These are phyloP conservation scores for Dothiorella sarmentorum DNA, from an alignment of 2,329 filamentous ascomycete species.

Conservation along the genomic window DNA sequence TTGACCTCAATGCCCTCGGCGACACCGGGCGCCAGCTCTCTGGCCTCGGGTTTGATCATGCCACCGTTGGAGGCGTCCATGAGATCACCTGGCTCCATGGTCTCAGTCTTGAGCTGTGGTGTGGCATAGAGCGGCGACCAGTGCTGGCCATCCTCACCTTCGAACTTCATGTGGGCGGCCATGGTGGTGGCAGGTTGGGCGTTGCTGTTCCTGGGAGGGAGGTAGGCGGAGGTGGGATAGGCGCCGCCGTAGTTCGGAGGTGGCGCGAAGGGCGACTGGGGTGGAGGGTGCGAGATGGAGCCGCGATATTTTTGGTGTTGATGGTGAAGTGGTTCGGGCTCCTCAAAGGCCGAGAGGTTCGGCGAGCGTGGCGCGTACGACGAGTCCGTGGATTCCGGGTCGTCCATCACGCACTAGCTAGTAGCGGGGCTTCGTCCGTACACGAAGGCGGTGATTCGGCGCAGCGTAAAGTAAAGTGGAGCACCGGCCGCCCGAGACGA, in stretches of 20 bases:
- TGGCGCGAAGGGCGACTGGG: conserved; percentile 22
- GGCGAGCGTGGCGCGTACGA: conserved; percentile 18
- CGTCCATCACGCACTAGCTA: no score
- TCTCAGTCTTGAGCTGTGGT: conserved; percentile 11
- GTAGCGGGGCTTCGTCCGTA: neutral
- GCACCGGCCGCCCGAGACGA: conserved; percentile 12
- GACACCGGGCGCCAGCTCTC: conserved; percentile 28
- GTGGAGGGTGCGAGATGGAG: conserved; percentile 24
- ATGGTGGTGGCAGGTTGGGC: neutral
- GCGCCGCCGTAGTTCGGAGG: conserved; percentile 31
- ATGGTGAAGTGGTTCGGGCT: conserved; percentile 33
- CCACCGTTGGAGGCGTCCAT: conserved; percentile 12
- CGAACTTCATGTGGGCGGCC: conserved; percentile 17
- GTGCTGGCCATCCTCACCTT: conserved; percentile 12
- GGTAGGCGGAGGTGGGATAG: conserved; percentile 30
- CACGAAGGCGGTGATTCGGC: conserved; percentile 8
- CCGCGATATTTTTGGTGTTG: conserved; percentile 37
- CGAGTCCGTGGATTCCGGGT: conserved; percentile 17
- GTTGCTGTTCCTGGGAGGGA: conserved; percentile 10
- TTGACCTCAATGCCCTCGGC: conserved; percentile 68
- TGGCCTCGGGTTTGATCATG: conserved; percentile 19
- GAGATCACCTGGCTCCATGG: conserved; percentile 20
- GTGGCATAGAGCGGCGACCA: conserved; percentile 12
- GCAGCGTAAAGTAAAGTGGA: neutral
- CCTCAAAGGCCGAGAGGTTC: conserved; percentile 48